Conservation (phyloP, 73 alveolate species). For the Stentor coeruleus region DNA sequence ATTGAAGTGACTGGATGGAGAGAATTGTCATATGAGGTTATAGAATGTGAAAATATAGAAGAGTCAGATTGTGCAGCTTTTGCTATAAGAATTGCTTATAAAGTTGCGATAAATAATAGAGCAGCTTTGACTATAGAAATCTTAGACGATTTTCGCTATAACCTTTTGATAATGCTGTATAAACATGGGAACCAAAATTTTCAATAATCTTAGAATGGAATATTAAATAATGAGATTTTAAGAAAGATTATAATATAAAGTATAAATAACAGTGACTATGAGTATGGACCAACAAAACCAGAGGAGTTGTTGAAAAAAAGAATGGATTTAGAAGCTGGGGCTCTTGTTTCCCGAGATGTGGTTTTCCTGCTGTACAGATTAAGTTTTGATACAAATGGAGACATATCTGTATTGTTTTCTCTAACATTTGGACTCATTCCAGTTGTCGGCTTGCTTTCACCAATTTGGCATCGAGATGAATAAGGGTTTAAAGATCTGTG, state of each 20-base stretch:
- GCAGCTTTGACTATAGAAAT: too few relatives aligned
- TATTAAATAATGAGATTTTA: too few relatives aligned
- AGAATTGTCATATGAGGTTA: background rate
- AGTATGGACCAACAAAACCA: too few relatives aligned
- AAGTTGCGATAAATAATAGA: background rate
- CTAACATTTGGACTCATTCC: too few relatives aligned
- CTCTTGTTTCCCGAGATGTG: background rate
- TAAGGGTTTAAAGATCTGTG: background rate
- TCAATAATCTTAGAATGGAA: too few relatives aligned
- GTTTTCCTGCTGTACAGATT: background rate
- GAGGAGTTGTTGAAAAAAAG: too few relatives aligned
- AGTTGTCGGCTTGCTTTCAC: background rate
- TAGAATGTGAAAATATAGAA: too few relatives aligned
- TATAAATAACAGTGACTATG: too few relatives aligned
- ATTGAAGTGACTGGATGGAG: background rate
- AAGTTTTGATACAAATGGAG: background rate
- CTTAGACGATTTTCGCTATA: background rate
- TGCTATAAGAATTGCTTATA: background rate
- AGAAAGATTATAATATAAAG: too few relatives aligned
- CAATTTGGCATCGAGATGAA: background rate
- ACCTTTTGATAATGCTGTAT: background rate
- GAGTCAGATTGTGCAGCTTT: background rate
- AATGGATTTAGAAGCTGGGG: too few relatives aligned
- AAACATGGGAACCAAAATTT: too few relatives aligned
- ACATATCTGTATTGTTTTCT: background rate